phyloP scores from a whole-genome alignment of 1,139 yeast genomes.

The Trichomonascaceae sp. region DNA sequence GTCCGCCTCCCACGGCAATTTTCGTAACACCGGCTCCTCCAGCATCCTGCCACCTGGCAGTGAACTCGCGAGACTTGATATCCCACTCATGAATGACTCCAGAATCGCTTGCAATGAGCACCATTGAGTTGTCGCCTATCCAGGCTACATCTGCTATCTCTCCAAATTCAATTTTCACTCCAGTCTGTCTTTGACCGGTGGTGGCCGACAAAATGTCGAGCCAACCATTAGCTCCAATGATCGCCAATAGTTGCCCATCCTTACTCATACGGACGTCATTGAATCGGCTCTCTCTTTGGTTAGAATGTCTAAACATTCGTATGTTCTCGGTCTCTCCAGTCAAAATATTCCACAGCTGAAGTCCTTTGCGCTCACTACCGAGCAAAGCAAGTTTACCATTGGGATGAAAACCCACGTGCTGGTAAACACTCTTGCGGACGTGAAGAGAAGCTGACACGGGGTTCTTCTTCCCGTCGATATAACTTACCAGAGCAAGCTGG shows the following conservation, averaged over 20 bases:
- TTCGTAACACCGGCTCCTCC: slow-evolving; percentile 78
- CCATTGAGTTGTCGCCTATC: slow-evolving; percentile 37
- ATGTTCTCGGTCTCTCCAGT: slow-evolving; percentile 71
- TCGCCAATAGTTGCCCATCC: slow-evolving; percentile 57
- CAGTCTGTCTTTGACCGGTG: slow-evolving; percentile 77
- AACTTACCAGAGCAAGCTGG: slow-evolving; percentile 71
- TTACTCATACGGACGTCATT: slow-evolving; percentile 48
- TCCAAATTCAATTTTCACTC: slow-evolving; percentile 73
- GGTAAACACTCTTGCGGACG: slow-evolving; percentile 67
- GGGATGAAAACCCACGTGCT: slow-evolving; percentile 53
- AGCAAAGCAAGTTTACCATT: slow-evolving; percentile 52
- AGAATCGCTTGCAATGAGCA: slow-evolving; percentile 50
- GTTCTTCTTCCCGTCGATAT: slow-evolving; percentile 83
- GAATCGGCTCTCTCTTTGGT: slow-evolving; percentile 57
- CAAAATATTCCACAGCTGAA: slow-evolving; percentile 83
- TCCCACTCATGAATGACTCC: slow-evolving; percentile 92
- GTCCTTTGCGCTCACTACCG: slow-evolving; percentile 83
- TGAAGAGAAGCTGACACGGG: slow-evolving; percentile 71
- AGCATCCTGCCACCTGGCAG: slow-evolving; percentile 71
- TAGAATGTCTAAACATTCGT: slow-evolving; percentile 84
- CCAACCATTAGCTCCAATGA: slow-evolving; percentile 85
- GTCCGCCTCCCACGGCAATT: slow-evolving; percentile 58
- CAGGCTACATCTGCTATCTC: slow-evolving; percentile 68
- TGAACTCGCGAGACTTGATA: slow-evolving; percentile 34
- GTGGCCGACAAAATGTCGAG: slow-evolving; percentile 61